These are phyloP conservation scores for Lanmaoa pseudosensibilis DNA, from an alignment of 768 basidiomycete genomes.

Conservation along the genomic window DNA sequence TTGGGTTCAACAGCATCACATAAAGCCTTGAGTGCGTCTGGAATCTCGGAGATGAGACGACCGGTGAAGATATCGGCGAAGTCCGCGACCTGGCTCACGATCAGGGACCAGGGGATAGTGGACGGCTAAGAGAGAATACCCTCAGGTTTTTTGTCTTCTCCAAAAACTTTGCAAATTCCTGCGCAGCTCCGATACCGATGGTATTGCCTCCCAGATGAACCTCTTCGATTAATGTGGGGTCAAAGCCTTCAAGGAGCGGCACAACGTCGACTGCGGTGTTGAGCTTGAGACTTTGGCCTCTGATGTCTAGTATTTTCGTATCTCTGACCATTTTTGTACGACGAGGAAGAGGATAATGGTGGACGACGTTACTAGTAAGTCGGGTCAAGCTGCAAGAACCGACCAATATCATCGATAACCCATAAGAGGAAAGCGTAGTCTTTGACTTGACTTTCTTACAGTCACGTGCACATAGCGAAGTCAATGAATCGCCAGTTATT, in stretches of 20 bases:
- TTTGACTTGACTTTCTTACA: not conserved
- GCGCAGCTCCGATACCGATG: constrained; percentile 86
- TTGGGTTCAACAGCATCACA: constrained; percentile 85
- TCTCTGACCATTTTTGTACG: constrained; percentile 18
- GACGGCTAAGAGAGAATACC: constrained; percentile 40
- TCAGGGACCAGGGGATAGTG: not conserved
- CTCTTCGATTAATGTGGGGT: constrained; percentile 73
- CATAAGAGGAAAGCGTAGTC: constrained; percentile 12
- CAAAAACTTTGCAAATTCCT: constrained; percentile 79
- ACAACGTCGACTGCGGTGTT: constrained; percentile 72
- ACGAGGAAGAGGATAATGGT: not conserved
- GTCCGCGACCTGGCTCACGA: constrained; percentile 74
- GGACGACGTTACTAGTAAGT: not conserved
- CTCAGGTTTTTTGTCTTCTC: constrained; percentile 64
- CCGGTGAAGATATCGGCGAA: constrained; percentile 98
- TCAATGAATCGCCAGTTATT: not conserved
- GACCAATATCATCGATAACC: constrained; percentile 21
- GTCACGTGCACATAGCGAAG: constrained; percentile 24
- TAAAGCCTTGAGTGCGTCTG: constrained; percentile 80
- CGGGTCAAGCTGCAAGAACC: not conserved
- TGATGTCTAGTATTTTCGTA: constrained; percentile 28
- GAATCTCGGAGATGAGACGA: constrained; percentile 93
- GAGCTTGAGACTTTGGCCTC: constrained; percentile 60
- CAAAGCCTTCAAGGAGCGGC: constrained; percentile 64
- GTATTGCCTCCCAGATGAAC: constrained; percentile 95